These are phyloP conservation scores for Botryotinia globosa DNA, from an alignment of 2,329 filamentous ascomycete genomes.

Conservation along the genomic window DNA sequence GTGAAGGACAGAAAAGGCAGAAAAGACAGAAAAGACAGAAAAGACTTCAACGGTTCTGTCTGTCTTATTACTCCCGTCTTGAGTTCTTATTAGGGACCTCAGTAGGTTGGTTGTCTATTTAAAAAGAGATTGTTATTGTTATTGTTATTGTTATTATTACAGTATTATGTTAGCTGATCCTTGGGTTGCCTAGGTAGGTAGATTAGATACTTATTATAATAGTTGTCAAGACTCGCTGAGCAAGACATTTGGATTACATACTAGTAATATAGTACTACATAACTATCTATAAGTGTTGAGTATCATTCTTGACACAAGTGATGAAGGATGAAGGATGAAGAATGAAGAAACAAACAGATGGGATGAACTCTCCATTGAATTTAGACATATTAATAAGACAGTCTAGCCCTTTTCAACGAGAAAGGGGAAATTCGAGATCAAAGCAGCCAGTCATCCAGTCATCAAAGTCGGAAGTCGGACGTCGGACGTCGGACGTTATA, in stretches of 20 bases:
- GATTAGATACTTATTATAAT: no score
- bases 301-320: neutral
- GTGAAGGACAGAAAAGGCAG: no score
- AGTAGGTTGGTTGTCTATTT: no score
- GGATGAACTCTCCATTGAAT: neutral
- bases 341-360: constrained; percentile 5
- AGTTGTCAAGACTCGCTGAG: neutral
- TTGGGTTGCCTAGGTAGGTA: neutral
- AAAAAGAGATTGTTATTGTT: neutral
- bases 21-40: neutral
- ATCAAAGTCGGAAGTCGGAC: no score
- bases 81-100: no score
- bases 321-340: neutral
- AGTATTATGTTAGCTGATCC: neutral
- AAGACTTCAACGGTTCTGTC: neutral
- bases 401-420: neutral
- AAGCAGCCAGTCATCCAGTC: neutral
- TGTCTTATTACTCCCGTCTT: no score
- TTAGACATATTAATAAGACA: neutral
- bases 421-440: neutral
- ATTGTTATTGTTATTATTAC: neutral
- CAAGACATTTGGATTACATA: neutral
- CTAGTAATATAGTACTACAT: no score
- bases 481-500: neutral
- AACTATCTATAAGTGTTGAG: no score